Evolutionary conservation across 2,329 filamentous ascomycete genomes (phyloP).

Genomic region (Epichloe sp.): DNA sequence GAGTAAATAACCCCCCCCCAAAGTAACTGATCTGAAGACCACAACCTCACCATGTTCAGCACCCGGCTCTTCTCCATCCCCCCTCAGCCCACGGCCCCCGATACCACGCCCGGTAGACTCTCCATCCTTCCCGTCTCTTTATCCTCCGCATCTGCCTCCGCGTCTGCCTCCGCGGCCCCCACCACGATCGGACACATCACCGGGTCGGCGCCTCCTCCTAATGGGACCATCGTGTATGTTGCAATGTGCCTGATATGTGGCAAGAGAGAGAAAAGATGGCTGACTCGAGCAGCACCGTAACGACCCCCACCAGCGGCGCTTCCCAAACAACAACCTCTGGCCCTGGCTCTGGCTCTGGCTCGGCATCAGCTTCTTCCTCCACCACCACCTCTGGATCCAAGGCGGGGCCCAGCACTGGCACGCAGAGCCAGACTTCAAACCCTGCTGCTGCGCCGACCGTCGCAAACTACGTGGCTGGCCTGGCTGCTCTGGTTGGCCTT

Average conservation of each 20-base stretch:
- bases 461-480: constrained; percentile 8
- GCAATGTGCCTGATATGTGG: not conserved
- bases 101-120: not conserved
- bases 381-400: not conserved
- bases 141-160: not conserved
- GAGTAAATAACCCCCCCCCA: not conserved
- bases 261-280: not conserved
- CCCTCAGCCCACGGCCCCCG: not conserved
- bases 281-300: not conserved
- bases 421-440: constrained; percentile 8
- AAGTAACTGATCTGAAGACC: no score
- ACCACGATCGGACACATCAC: constrained; percentile 2
- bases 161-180: not conserved
- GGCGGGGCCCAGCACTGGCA: not conserved
- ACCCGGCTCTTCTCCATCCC: constrained; percentile 6
- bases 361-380: not conserved
- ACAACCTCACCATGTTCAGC: not conserved
- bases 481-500: constrained; percentile 12
- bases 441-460: constrained; percentile 12
- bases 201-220: not conserved
- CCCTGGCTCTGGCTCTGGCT: not conserved
- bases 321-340: not conserved
- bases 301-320: not conserved
- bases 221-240: not conserved
- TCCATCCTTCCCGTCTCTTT: constrained; percentile 4